Conservation (phyloP, 108 stramenopile genomes). For the Epipyxis sp. region DNA sequence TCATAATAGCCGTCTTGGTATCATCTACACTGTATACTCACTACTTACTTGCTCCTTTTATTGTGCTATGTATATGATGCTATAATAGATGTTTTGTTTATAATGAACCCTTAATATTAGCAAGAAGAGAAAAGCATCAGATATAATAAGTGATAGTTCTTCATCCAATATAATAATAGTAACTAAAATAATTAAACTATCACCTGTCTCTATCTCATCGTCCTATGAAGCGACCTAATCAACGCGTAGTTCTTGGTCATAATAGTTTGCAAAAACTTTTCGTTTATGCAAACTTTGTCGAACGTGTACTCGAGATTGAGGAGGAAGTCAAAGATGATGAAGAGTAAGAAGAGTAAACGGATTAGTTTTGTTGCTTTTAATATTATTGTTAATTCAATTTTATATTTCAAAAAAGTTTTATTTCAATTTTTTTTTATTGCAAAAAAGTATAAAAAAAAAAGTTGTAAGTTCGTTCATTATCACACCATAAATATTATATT, state of each 20-base stretch:
- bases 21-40: too few relatives aligned
- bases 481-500: not conserved
- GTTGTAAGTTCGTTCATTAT: not conserved
- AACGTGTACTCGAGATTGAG: constrained; percentile 3
- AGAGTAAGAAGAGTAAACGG: not conserved
- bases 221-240: not conserved
- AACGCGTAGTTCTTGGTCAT: constrained; percentile 1
- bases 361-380: not conserved
- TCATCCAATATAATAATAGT: not conserved
- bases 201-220: constrained; percentile 6
- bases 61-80: too few relatives aligned
- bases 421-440: not conserved
- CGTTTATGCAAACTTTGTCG: constrained; percentile 2
- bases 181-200: not conserved
- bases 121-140: constrained; percentile 1
- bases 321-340: constrained; percentile 12
- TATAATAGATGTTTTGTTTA: too few relatives aligned
- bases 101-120: too few relatives aligned
- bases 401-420: not conserved
- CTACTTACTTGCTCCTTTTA: too few relatives aligned
- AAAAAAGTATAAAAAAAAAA: not conserved
- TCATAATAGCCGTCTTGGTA: too few relatives aligned
- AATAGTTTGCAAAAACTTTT: not conserved
- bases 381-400: not conserved
- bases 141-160: constrained; percentile 4